Evolutionary conservation across 208 protist species (phyloP).

Genomic region (Leishmania amazonensis): DNA sequence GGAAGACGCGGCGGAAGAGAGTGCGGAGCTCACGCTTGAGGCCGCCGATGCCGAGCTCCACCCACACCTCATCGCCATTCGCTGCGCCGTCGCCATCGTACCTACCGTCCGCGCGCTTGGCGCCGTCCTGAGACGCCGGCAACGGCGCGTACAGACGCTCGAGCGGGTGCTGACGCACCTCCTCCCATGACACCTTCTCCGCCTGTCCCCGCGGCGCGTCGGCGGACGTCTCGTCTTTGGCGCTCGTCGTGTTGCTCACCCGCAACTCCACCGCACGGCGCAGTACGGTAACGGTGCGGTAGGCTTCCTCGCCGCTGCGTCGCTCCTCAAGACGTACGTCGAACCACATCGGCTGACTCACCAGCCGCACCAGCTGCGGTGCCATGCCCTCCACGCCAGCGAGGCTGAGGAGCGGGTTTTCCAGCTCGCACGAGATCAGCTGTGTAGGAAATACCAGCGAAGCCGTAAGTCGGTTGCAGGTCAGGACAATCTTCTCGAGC

Average conservation of each 20-base stretch:
- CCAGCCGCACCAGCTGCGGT: slow-evolving; percentile 18
- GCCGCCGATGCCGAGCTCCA: slow-evolving; percentile 94
- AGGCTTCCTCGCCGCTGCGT: slow-evolving; percentile 7
- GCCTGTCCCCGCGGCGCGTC: slow-evolving; percentile 5
- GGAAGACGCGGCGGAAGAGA: slow-evolving; percentile 99
- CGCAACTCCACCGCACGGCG: slow-evolving; percentile 58
- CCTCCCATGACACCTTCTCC: slow-evolving; percentile 18
- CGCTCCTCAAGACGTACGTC: slow-evolving; percentile 28
- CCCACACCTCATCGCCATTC: slow-evolving; percentile 45
- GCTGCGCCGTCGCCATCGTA: slow-evolving; percentile 9
- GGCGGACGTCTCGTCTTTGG: background rate
- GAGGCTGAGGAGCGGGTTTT: slow-evolving; percentile 38
- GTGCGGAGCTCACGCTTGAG: slow-evolving; percentile 94
- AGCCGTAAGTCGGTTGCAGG: slow-evolving; percentile 34
- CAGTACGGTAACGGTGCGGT: slow-evolving; percentile 31
- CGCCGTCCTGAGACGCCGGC: background rate
- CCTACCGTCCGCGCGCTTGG: background rate
- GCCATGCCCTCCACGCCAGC: slow-evolving; percentile 9
- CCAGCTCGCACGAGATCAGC: slow-evolving; percentile 63
- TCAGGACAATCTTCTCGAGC: slow-evolving; percentile 15
- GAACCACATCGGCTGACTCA: slow-evolving; percentile 19
- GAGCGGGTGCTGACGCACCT: slow-evolving; percentile 39
- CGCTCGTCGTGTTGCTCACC: slow-evolving; percentile 15
- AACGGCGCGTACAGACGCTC: slow-evolving; percentile 50
- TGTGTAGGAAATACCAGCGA: slow-evolving; percentile 67